Base-by-base conservation (phyloP, 192 early-diverging fungal species). In the Coemansia sp. region DNA sequence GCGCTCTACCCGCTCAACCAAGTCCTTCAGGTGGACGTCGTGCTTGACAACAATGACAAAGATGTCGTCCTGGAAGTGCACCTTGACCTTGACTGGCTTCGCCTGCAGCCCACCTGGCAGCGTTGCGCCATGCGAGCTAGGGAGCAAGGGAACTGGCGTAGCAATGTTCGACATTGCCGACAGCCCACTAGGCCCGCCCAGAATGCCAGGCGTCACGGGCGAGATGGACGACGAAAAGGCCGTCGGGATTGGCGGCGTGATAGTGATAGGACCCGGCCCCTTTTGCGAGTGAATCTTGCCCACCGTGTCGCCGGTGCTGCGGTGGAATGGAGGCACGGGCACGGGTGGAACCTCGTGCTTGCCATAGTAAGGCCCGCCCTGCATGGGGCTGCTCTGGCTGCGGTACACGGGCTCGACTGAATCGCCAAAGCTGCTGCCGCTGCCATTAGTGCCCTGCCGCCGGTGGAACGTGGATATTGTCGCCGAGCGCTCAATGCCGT, bases 41-140 rank as follows among this genome's bases (percentile, higher is more conserved):
- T 76, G 84, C 34, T 93, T 88, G n/a, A 93, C 90, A 16, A 94
- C 89, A 26, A 99, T 89, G 38, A 92, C 86, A 75, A 95, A 95
- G 12, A 93, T 88, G 69, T 95, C 94, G 64, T 90, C 85, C 21
- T 90, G 87, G 76, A 90, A 97, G 62, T 94, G 92, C 53, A 94
- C 89, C 61, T 94, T 95, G 70, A 97, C 85, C 73, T 95, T 95
- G 58, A 93, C 75, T 0, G 70, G 65, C 66, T 85, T 78, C 14
- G 85, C 69, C 13, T 58, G 56, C 33, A 37, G 33, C 34, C 14
- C 34, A 7, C 31, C 18, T 2, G 56, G 56, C 23, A 76, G 73
- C 12, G 66, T 66, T 28, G 37, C 20, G 39, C 56, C 20, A 13
- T 31, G 77, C 45, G 53, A 72, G 77, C 64, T 76, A 33, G 55